Percentiles rank a stretch among this genome's conserved stretches.
Conservation (phyloP, 192 early-diverging fungal genomes). For the Obelidium mucronatum region DNA sequence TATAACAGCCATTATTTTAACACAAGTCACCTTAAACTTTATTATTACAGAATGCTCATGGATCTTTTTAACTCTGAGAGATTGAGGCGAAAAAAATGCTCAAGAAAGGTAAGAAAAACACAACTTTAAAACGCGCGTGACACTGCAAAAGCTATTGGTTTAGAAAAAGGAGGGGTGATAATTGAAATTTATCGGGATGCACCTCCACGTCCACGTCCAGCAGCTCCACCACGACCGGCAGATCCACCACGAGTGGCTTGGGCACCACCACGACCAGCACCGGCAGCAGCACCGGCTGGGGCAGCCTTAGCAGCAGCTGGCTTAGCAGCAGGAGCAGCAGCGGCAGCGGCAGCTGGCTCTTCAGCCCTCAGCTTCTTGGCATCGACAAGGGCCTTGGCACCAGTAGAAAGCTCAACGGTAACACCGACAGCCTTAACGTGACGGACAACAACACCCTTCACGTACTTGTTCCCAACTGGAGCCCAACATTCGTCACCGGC, state of each 20-base stretch:
- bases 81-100: too few relatives aligned
- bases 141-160: too few relatives aligned
- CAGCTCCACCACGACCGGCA: constrained; percentile 31
- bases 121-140: too few relatives aligned
- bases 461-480: constrained; percentile 28
- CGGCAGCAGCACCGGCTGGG: constrained; percentile 9
- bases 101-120: too few relatives aligned
- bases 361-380: constrained; percentile 36
- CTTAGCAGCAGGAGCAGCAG: background rate
- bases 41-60: too few relatives aligned
- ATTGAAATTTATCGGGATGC: constrained; percentile 10
- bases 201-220: constrained; percentile 25
- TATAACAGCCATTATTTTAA: too few relatives aligned
- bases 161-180: too few relatives aligned
- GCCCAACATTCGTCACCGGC: constrained; percentile 38
- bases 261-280: constrained; percentile 23
- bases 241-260: constrained; percentile 19
- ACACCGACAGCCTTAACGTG: constrained; percentile 39
- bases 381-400: constrained; percentile 36
- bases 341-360: constrained; percentile 23
- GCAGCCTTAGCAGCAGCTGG: constrained; percentile 5
- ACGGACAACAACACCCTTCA: constrained; percentile 31
- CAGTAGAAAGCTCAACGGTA: constrained; percentile 27
- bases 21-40: too few relatives aligned
- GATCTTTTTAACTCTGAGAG: too few relatives aligned